Base-by-base conservation (phyloP, 1,284 basidiomycete genomes). In the Chondrostereum purpureum region DNA sequence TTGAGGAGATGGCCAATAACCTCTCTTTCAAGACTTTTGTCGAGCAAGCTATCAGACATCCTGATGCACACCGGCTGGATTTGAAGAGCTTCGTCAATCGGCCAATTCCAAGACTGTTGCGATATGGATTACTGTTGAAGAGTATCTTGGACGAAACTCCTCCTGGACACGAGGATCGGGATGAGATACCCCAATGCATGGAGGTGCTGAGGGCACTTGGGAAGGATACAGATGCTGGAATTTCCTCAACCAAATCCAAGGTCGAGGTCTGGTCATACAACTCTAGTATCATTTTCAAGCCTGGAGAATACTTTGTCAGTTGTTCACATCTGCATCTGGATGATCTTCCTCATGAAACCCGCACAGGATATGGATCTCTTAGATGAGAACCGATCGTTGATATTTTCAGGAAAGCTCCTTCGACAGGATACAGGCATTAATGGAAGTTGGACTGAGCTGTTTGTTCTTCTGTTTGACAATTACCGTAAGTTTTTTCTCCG, bases 381-480 rank as follows among this genome's bases (percentile, higher is more conserved):
- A 36, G 79, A 92, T 51, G 87, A 90, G 47, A 84, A 82, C 55
- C 75, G 93, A 5, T 86, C 87, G 20, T 65, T 95, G 45, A 85
- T 95, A 24, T 80, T 92, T 56, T 78, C 84, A 1, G 86, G 92
- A 13, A 89, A 83, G 55, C 67, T 95, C 13, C 72, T 87, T 45
- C 77, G 91, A 36, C 89, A 93, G 55, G 92, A 95, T 48, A 84
- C 78, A n/a, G 82, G 83, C 11, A 80, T 88, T 46, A 83, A 75
- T 52, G 84, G 81, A 21, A n/a, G n/a, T n/a, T 93, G 89, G 88
- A 83, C 79, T 38, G 92, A 96, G 57, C 68, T 94, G 2, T 86
- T 85, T 53, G 84, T 92, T 3, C 73, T 96, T 47, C 68, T 97
- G 3, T 95, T 97, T 60, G 94, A 96, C 61, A 91, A 95, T 61